Percentiles rank a stretch among this genome's conserved stretches.
These are phyloP conservation scores for Cephaloascus albidus DNA, from an alignment of 805 yeast species.

Conservation along the genomic window DNA sequence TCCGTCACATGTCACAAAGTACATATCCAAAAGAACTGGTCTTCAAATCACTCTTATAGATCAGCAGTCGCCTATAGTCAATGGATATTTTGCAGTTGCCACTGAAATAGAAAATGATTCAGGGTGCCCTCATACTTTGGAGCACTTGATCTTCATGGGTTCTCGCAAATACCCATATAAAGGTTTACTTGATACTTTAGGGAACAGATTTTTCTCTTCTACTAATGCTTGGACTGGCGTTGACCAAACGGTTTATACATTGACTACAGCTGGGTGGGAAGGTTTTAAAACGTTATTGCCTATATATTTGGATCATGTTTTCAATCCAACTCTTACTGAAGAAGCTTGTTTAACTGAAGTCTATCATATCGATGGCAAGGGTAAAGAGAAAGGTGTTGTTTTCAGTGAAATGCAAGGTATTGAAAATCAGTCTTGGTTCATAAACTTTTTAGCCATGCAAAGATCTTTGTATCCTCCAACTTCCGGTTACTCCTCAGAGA, in stretches of 20 bases:
- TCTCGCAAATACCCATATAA: constrained; percentile 83
- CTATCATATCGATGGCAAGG: constrained; percentile 85
- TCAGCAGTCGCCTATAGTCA: constrained; percentile 79
- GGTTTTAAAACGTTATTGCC: constrained; percentile 83
- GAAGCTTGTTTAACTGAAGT: constrained; percentile 92
- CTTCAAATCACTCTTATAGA: constrained; percentile 69
- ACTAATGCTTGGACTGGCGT: constrained; percentile 98
- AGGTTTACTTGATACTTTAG: constrained; percentile 81
- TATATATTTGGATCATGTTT: constrained; percentile 79
- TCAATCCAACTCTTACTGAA: constrained; percentile 80
- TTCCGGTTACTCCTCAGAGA: constrained; percentile 86
- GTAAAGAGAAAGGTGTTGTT: constrained; percentile 92
- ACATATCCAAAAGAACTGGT: constrained; percentile 75
- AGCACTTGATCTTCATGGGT: constrained; percentile 93
- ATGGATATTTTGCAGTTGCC: constrained; percentile 94
- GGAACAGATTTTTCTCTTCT: constrained; percentile 72
- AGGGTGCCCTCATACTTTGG: constrained; percentile 93
- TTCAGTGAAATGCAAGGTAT: constrained; percentile 96
- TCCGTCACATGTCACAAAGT: constrained; percentile 61
- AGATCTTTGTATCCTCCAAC: constrained; percentile 41
- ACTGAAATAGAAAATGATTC: constrained; percentile 83
- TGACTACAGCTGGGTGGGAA: constrained; percentile 92
- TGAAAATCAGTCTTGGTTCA: constrained; percentile 69
- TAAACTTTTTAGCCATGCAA: constrained; percentile 51
- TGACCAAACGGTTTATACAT: constrained; percentile 90